Evolutionary conservation across 2,329 filamentous ascomycete genomes (phyloP).

Genomic region (Oidium heveae): DNA sequence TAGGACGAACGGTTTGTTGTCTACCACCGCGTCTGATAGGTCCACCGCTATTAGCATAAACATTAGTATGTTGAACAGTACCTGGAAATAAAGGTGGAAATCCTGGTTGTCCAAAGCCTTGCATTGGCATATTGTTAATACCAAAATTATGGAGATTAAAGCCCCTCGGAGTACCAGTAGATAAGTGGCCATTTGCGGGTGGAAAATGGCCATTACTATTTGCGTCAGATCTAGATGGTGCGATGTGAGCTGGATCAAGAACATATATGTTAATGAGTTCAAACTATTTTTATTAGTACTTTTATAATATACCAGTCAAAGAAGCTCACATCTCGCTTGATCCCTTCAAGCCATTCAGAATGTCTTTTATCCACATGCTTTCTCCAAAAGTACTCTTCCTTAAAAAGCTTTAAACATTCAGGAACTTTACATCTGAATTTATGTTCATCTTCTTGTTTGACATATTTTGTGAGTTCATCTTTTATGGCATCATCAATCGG

Average conservation of each 20-base stretch:
- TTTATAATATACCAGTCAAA: not conserved
- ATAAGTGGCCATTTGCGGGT: constrained; percentile 46
- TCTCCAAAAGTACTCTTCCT: constrained; percentile 88
- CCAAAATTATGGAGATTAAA: constrained; percentile 63
- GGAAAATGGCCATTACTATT: constrained; percentile 94
- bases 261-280: constrained; percentile 85
- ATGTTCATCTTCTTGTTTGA: constrained; percentile 93
- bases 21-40: constrained; percentile 44
- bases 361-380: constrained; percentile 97
- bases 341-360: constrained; percentile 54
- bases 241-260: constrained; percentile 81
- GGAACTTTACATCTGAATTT: constrained; percentile 94
- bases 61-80: constrained; percentile 17
- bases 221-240: constrained; percentile 73
- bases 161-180: constrained; percentile 66
- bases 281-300: constrained; percentile 31
- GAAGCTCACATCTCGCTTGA: constrained; percentile 56
- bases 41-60: constrained; percentile 29
- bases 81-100: constrained; percentile 31
- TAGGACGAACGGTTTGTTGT: constrained; percentile 31
- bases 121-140: constrained; percentile 31
- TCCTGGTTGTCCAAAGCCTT: constrained; percentile 26
- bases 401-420: constrained; percentile 90
- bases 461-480: constrained; percentile 63
- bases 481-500: constrained; percentile 63